Evolutionary conservation across 148 eudicot species (phyloP).

Genomic region (Drosera capensis): DNA sequence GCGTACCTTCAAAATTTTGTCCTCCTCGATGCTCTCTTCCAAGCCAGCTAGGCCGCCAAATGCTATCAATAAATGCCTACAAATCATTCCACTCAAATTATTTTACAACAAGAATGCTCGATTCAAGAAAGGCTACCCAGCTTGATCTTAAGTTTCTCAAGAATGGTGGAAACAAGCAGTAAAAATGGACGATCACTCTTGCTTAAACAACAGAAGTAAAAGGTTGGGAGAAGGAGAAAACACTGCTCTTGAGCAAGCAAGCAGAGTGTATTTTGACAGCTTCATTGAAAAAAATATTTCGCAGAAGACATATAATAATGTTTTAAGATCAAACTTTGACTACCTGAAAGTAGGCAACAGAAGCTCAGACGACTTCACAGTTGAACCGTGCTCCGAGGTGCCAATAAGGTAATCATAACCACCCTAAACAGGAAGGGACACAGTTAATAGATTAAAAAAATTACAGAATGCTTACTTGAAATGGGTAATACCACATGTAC

Average conservation of each 20-base stretch:
- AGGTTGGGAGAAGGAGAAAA: too few species aligned
- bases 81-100: neutral
- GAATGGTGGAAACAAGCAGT: too few species aligned
- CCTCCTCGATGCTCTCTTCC: slow-evolving; percentile 91
- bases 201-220: too few species aligned
- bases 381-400: slow-evolving; percentile 92
- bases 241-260: too few species aligned
- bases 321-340: too few species aligned
- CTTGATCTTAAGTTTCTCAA: too few species aligned
- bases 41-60: slow-evolving; percentile 97
- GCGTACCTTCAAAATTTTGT: slow-evolving; percentile 64
- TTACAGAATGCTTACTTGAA: neutral
- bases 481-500: slow-evolving; percentile 15
- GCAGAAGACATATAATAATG: neutral
- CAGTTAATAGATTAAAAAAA: neutral
- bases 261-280: too few species aligned
- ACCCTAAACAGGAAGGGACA: slow-evolving; percentile 26
- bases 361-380: slow-evolving; percentile 66
- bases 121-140: too few species aligned
- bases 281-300: neutral
- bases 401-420: slow-evolving; percentile 94
- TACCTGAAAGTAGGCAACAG: slow-evolving; percentile 73
- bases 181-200: too few species aligned
- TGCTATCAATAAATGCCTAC: slow-evolving; percentile 77
- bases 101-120: too few species aligned